Percentiles rank a stretch among this genome's conserved stretches.
These are phyloP conservation scores for Trichoderma koningii DNA, from an alignment of 2,329 filamentous ascomycete species.

Conservation along the genomic window DNA sequence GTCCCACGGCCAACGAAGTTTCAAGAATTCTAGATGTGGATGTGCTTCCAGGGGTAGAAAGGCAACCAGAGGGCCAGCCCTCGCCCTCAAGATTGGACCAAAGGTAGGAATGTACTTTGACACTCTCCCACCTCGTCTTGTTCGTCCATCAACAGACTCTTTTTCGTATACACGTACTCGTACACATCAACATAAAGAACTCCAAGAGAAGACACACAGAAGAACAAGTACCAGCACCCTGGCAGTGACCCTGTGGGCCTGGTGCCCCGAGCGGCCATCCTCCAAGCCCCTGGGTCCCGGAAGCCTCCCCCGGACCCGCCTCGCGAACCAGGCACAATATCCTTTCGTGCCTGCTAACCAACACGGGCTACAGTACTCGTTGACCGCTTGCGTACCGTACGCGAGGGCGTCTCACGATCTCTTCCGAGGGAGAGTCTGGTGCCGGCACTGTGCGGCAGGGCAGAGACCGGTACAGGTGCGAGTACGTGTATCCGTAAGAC, in stretches of 20 bases:
- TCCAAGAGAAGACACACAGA: too few species aligned
- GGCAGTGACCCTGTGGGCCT: slow-evolving; percentile 25
- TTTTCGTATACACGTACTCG: too few species aligned
- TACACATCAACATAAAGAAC: too few species aligned
- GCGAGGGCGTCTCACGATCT: too few species aligned
- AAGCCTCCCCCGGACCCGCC: slow-evolving; percentile 30
- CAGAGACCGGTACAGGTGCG: neutral
- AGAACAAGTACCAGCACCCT: neutral
- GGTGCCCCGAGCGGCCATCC: slow-evolving; percentile 3
- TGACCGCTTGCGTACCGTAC: too few species aligned
- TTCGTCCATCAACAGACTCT: too few species aligned
- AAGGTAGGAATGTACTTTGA: too few species aligned
- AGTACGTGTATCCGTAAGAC: too few species aligned
- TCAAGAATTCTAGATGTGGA: slow-evolving; percentile 17
- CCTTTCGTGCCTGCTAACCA: neutral
- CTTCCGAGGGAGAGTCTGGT: neutral
- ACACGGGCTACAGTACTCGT: neutral
- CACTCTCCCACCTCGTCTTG: too few species aligned
- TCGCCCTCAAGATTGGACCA: neutral
- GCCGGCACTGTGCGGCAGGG: neutral
- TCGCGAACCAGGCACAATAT: neutral
- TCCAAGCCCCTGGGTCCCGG: slow-evolving; percentile 16
- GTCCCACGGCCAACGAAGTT: neutral
- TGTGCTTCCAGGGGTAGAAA: slow-evolving; percentile 14
- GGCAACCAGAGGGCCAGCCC: neutral